phyloP scores from a whole-genome alignment of 148 eudicot genomes.

The Polygonum aviculare region DNA sequence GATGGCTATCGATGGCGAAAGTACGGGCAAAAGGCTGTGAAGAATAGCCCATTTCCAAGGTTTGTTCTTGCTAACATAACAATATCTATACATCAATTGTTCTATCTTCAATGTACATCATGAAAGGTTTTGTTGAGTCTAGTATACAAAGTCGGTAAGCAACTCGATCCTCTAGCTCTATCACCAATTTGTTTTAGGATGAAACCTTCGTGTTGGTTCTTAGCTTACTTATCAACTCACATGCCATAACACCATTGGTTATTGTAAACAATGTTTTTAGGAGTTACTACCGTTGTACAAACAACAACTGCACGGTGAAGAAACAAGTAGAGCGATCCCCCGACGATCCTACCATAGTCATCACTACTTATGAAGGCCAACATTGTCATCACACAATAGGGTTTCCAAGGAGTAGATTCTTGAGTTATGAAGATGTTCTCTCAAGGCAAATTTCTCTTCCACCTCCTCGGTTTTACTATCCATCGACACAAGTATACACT shows the following conservation, averaged over 20 bases:
- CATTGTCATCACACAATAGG: conserved; percentile 84
- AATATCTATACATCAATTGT: too few species aligned
- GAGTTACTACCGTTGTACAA: conserved; percentile 96
- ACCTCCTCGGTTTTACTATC: conserved; percentile 23
- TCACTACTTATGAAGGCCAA: conserved; percentile 95
- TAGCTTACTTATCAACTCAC: too few species aligned
- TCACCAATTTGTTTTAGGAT: too few species aligned
- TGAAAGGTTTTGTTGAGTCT: too few species aligned
- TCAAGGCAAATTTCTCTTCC: neutral
- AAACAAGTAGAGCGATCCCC: conserved; percentile 85
- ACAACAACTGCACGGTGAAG: conserved; percentile 85
- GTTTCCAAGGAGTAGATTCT: conserved; percentile 43
- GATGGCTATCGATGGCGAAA: conserved; percentile 97
- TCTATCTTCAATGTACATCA: too few species aligned
- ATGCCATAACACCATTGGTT: too few species aligned
- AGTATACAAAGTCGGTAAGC: too few species aligned
- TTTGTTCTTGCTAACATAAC: too few species aligned
- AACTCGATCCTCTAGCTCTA: too few species aligned
- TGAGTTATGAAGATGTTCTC: conserved; percentile 34
- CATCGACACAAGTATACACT: conserved; percentile 18
- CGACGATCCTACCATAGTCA: conserved; percentile 67
- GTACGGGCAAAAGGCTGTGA: conserved; percentile 95
- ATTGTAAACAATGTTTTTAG: conserved; percentile 20
- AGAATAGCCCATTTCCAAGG: conserved; percentile 98
- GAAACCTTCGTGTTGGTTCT: too few species aligned